A percentile compares a stretch with the other conserved stretches of the same genome.
These are phyloP conservation scores for Tuber umbilicatum DNA, from an alignment of 495 filamentous ascomycete genomes.

Conservation along the genomic window DNA sequence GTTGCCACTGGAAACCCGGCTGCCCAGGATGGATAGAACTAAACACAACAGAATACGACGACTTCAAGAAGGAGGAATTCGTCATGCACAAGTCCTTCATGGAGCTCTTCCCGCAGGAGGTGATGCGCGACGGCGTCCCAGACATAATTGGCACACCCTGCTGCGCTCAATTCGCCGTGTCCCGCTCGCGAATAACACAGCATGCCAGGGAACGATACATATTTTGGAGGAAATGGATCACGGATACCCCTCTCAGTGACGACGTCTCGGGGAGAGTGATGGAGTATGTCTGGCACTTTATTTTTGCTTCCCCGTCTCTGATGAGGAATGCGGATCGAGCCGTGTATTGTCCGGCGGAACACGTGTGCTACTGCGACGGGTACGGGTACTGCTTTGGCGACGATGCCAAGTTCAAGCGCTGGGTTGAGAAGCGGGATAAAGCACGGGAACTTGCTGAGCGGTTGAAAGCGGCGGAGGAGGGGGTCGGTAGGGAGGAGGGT, in stretches of 20 bases:
- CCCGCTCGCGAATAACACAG: slow-evolving; percentile 48
- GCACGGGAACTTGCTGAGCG: slow-evolving; percentile 48
- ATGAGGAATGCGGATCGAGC: slow-evolving; percentile 46
- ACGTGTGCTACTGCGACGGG: slow-evolving; percentile 69
- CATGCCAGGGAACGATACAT: slow-evolving; percentile 52
- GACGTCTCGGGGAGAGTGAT: slow-evolving; percentile 57
- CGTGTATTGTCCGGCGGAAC: slow-evolving; percentile 57
- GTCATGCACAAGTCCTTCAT: slow-evolving; percentile 48
- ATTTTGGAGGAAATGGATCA: slow-evolving; percentile 54
- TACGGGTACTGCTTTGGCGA: slow-evolving; percentile 73
- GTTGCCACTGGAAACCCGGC: slow-evolving; percentile 56
- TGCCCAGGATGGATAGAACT: slow-evolving; percentile 59
- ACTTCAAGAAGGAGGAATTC: slow-evolving; percentile 27
- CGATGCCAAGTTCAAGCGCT: slow-evolving; percentile 50
- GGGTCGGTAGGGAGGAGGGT: slow-evolving; percentile 10
- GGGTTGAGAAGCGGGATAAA: slow-evolving; percentile 45
- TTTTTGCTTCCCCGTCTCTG: slow-evolving; percentile 49
- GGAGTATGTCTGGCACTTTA: slow-evolving; percentile 69
- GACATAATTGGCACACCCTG: slow-evolving; percentile 53
- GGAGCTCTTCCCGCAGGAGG: slow-evolving; percentile 53
- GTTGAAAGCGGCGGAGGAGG: slow-evolving; percentile 47
- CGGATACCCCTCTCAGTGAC: slow-evolving; percentile 54
- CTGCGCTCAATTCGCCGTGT: slow-evolving; percentile 67
- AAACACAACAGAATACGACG: slow-evolving; percentile 35
- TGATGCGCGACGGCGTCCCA: slow-evolving; percentile 43